phyloP scores from a whole-genome alignment of 2,329 filamentous ascomycete genomes.

The Myotisia sp. region DNA sequence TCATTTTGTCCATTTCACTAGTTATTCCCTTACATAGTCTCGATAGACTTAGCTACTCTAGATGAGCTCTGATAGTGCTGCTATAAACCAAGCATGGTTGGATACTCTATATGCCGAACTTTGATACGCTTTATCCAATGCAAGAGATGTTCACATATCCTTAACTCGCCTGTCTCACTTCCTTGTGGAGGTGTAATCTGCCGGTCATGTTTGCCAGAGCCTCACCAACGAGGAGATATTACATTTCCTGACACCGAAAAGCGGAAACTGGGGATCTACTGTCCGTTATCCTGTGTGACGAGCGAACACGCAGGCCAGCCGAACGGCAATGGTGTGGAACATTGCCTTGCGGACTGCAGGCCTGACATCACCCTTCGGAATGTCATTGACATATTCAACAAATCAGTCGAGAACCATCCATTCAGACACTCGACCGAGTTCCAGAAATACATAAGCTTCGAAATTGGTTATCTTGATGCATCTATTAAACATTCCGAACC shows the following conservation, averaged over 20 bases:
- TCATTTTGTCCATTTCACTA: no score
- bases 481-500: no score
- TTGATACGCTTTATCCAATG: conserved; percentile 68
- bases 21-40: no score
- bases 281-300: conserved; percentile 41
- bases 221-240: conserved; percentile 52
- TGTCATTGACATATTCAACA: conserved; percentile 46
- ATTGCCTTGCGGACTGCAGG: conserved; percentile 62
- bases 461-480: no score
- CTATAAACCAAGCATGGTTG: no score
- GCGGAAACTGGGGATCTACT: conserved; percentile 56
- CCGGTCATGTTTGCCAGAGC: conserved; percentile 54
- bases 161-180: conserved; percentile 56
- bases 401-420: conserved; percentile 13
- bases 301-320: neutral
- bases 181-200: conserved; percentile 74
- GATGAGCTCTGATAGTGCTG: no score
- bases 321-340: conserved; percentile 39
- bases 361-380: conserved; percentile 65
- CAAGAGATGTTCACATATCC: conserved; percentile 52
- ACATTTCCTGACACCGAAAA: conserved; percentile 59
- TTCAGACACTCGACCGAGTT: no score
- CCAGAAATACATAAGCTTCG: no score
- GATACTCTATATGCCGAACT: no score
- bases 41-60: no score